Evolutionary conservation across 345 rosid genomes (phyloP).

Genomic region (Psidium guajava): DNA sequence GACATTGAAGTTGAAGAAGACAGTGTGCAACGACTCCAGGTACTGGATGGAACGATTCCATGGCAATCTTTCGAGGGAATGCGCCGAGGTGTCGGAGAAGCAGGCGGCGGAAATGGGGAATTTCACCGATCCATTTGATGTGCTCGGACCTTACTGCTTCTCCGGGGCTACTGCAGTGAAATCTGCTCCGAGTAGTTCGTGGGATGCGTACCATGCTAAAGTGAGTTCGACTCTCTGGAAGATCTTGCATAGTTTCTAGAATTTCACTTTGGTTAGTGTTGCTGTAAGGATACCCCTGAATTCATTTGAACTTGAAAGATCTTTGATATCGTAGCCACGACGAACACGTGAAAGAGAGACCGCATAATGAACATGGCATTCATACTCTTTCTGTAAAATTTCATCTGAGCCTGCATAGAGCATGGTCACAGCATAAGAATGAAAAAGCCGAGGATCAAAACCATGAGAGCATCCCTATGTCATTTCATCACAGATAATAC

Average conservation of each 20-base stretch:
- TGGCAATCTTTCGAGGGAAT: background rate
- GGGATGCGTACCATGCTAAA: background rate
- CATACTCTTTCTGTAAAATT: background rate
- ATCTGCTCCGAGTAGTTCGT: background rate
- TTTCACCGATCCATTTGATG: background rate
- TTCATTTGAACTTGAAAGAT: too few relatives aligned
- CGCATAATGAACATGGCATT: too few relatives aligned
- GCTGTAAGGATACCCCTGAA: too few relatives aligned
- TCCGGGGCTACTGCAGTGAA: background rate
- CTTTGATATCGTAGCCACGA: too few relatives aligned
- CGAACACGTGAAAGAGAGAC: too few relatives aligned
- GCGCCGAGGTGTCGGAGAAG: background rate
- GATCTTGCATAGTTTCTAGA: background rate
- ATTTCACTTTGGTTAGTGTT: too few relatives aligned
- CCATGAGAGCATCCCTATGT: background rate
- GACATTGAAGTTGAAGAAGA: conserved; percentile 13
- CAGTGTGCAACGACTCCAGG: conserved; percentile 19
- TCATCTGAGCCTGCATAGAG: background rate
- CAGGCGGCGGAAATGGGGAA: background rate
- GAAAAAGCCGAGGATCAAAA: background rate
- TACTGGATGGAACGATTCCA: background rate
- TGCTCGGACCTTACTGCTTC: background rate
- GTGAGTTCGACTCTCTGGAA: background rate
- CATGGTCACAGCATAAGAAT: background rate
- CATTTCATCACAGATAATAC: background rate